phyloP scores from a whole-genome alignment of 495 filamentous ascomycete species.

The Neurospora intermedia region DNA sequence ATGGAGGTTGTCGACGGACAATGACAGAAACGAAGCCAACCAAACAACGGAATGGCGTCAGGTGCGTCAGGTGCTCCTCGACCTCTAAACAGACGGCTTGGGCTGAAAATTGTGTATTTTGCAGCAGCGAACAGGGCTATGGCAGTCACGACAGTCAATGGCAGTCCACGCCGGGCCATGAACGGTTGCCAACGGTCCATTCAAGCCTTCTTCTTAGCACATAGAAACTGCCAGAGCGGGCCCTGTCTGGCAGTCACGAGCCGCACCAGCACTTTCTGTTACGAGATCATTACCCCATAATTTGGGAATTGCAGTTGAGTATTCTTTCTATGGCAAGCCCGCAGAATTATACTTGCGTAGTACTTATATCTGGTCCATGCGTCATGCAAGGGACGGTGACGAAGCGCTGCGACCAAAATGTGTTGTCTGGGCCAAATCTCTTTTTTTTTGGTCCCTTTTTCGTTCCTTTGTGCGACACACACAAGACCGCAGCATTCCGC shows the following conservation, averaged over 20 bases:
- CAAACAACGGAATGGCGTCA: background rate
- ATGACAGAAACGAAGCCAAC: background rate
- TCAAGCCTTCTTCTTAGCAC: slow-evolving; percentile 20
- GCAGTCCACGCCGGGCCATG: background rate
- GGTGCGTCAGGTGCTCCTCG: background rate
- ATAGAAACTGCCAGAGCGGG: slow-evolving; percentile 18
- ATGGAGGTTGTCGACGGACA: background rate
- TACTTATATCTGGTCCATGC: background rate
- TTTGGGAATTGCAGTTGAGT: slow-evolving; percentile 10
- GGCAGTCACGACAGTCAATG: background rate
- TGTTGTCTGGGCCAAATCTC: background rate
- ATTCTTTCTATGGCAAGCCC: background rate
- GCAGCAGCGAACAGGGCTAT: background rate
- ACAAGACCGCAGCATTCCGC: slow-evolving; percentile 11
- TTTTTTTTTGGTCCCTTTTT: background rate
- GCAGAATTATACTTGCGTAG: slow-evolving; percentile 6
- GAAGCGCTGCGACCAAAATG: background rate
- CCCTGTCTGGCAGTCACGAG: slow-evolving; percentile 21
- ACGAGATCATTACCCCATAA: slow-evolving; percentile 25
- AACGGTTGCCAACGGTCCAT: slow-evolving; percentile 2
- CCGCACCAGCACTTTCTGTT: slow-evolving; percentile 14
- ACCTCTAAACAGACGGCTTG: background rate
- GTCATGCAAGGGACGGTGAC: slow-evolving; percentile 21
- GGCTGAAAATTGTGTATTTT: background rate
- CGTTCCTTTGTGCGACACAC: background rate